Evolutionary conservation across 2,329 filamentous ascomycete species (phyloP), one percentile per base, ranked within the genome.

Genomic region (Fusarium torulosum): DNA sequence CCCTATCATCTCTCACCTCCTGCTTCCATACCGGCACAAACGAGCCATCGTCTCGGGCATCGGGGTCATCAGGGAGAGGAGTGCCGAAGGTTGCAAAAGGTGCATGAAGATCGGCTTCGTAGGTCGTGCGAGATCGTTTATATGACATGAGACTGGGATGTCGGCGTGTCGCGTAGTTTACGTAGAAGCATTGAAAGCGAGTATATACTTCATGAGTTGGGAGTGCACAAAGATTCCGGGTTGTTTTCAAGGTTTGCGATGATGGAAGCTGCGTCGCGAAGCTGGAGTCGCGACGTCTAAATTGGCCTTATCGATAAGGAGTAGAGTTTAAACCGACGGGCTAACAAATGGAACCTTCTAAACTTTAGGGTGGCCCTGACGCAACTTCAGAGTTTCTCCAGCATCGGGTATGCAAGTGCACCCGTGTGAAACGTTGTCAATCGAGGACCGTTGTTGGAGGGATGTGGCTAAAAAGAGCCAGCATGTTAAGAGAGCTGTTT

Each of bases 21-120:
- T 99, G 96, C 82, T 98, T 97, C 94, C 96, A 98, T n/a, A 97
- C 81, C 0, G 96, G 96, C 17, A 97, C 88, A 76, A 94, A 98
- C 40, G 92, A 93, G 64, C 94, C 95, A 81, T 97, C 93, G 78
- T 98, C 94, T 73, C 93, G 90, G 37, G 87, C 84, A 20, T 93
- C 87, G 47, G 90, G 85, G 74, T 97, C 93, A 62, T 92, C 88
- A 1, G 94, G 94, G 17, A 99, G 85, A 10, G 94, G 90, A 4
- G 93, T 97, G 75, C 96, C 96, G 77, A 91, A 97, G 57, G 91
- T 76, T 56, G 91, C 91, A 78, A 89, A 97, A 1, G 92, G 90
- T 15, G 92, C 90, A 78, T 88, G 84, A 47, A 88, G 80, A 74
- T 95, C 91, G 73, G 90, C 87, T 82, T 97, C 94, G 79, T 92